Base-by-base conservation (phyloP, 78 protist species). In the Tieghemostelium lacteum region DNA sequence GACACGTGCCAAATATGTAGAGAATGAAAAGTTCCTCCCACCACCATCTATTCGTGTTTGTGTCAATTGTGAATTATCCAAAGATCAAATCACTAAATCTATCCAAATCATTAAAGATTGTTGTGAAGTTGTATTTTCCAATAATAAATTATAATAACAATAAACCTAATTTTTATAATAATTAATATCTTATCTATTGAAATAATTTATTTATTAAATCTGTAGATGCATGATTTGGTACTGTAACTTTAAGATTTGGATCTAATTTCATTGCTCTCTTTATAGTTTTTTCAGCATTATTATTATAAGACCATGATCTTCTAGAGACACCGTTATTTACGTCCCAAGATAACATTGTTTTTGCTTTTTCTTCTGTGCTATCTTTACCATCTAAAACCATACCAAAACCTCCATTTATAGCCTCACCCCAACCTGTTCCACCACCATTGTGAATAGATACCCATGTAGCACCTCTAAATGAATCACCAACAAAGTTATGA, bases 401-500 rank as follows among this genome's bases (percentile, higher is more conserved):
- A 33, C 98, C 98, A 69, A 98, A 98, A 33, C 99, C 99, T 39
- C 99, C 97, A 64, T 98, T 97, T 61, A 97, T 94, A 52, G 92
- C 96, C 75, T 94, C 93, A 58, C 98, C 98, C 97, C 97, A 96
- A 40, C 98, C 98, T n/a, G 95, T 89, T 22, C 98, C 98, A 49
- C 95, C 95, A 39, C 95, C 95, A 69, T 96, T 96, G 77, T 96
- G 98, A 5, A 96, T 37, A 24, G 97, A 37, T 33, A 96, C 70
- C 96, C 96, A 95, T 3, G 96, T 92, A 22, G 97, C 98, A 24
- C 97, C 98, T n/a, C 98, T 62, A 94, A 92, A 83, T 22, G 96
- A 55, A 36, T 96, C 95, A 39, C 97, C 97, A 55, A 93, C 75
- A 65, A 94, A 69, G 89, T 86, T 97, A n/a, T 96, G 95, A 33